Conservation (phyloP, 208 protist species). For the Vickermania spadyakhi region DNA sequence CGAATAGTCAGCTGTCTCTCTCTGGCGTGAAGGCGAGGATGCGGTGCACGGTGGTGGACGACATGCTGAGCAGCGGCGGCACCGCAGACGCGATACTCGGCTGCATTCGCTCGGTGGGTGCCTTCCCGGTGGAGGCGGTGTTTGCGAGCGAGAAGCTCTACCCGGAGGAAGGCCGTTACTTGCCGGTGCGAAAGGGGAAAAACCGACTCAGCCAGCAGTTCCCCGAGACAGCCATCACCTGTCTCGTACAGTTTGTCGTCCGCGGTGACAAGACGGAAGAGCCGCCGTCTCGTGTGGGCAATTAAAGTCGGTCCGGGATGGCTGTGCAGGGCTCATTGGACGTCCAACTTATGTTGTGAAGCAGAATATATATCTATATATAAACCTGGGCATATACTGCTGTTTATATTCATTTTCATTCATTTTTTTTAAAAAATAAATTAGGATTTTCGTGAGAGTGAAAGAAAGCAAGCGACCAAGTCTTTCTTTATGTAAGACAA, state of each 20-base stretch:
- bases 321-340: too few relatives aligned
- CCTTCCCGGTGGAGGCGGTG: constrained; percentile 10
- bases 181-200: constrained; percentile 16
- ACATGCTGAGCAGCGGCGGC: constrained; percentile 31
- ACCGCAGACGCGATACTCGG: constrained; percentile 26
- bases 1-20: constrained; percentile 20
- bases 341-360: too few relatives aligned
- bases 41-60: constrained; percentile 26
- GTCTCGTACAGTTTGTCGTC: constrained; percentile 24
- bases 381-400: too few relatives aligned
- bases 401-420: too few relatives aligned
- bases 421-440: too few relatives aligned
- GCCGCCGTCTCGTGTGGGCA: constrained; percentile 7
- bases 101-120: constrained; percentile 15
- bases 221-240: constrained; percentile 12
- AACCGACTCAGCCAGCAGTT: constrained; percentile 13
- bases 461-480: too few relatives aligned
- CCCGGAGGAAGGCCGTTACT: constrained; percentile 7
- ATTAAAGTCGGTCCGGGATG: too few relatives aligned
- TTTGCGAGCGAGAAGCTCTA: constrained; percentile 29
- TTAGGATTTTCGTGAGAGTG: too few relatives aligned
- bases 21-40: constrained; percentile 10
- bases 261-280: constrained; percentile 6
- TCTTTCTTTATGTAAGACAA: too few relatives aligned
- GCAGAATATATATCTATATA: too few relatives aligned